Conservation (phyloP, 306 rosid species). For the Delonix regia region DNA sequence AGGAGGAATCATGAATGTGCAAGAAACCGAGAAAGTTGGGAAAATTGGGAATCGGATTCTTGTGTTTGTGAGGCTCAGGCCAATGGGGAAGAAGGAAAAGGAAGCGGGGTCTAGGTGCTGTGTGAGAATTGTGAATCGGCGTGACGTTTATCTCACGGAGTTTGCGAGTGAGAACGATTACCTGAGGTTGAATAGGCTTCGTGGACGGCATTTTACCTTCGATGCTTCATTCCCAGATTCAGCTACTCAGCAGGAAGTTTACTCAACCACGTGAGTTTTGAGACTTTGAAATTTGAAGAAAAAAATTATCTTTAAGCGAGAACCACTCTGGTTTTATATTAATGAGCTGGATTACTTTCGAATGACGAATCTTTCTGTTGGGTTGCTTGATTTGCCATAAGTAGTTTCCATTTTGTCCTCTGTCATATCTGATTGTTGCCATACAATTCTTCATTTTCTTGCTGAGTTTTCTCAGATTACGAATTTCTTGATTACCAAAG, state of each 20-base stretch:
- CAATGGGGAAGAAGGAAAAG: constrained; percentile 83
- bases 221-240: constrained; percentile 82
- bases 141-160: constrained; percentile 86
- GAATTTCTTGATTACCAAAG: neutral
- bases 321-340: neutral
- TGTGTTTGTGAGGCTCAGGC: constrained; percentile 92
- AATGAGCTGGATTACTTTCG: neutral
- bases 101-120: constrained; percentile 78
- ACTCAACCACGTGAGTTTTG: constrained; percentile 80
- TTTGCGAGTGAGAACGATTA: constrained; percentile 80
- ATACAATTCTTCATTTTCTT: neutral
- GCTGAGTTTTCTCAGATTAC: neutral
- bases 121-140: constrained; percentile 66
- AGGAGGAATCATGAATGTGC: constrained; percentile 29
- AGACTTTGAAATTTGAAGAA: neutral
- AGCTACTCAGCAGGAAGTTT: constrained; percentile 77
- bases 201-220: constrained; percentile 78
- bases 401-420: neutral
- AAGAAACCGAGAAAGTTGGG: constrained; percentile 43
- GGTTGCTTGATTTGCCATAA: neutral
- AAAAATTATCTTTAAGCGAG: neutral
- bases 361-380: neutral
- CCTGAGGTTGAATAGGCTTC: constrained; percentile 80
- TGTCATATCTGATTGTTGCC: neutral
- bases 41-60: constrained; percentile 58